phyloP scores from a whole-genome alignment of 2,329 filamentous ascomycete genomes.

The Cladosporium halotolerans region DNA sequence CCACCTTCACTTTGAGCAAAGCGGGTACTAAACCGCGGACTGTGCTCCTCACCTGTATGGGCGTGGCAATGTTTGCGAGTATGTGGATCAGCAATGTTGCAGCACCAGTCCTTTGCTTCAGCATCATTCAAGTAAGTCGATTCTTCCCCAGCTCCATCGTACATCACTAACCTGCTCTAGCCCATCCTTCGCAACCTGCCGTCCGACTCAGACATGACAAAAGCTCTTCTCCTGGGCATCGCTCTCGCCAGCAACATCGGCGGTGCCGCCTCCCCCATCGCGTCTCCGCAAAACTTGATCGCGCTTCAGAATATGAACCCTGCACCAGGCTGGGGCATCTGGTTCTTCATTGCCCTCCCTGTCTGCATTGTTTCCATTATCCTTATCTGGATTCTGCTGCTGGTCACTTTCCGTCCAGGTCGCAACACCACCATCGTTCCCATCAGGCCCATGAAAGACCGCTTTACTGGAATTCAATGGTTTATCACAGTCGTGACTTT shows the following conservation, averaged over 20 bases:
- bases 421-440: constrained; percentile 83
- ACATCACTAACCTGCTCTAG: constrained; percentile 35
- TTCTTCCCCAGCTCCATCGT: background rate
- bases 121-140: constrained; percentile 75
- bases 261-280: constrained; percentile 92
- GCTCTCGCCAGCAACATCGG: constrained; percentile 93
- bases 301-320: constrained; percentile 94
- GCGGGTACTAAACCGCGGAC: constrained; percentile 84
- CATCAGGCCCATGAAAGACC: constrained; percentile 82
- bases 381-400: constrained; percentile 80
- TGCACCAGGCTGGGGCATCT: constrained; percentile 83
- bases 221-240: constrained; percentile 90
- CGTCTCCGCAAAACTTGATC: constrained; percentile 95
- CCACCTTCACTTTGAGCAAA: constrained; percentile 92
- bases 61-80: constrained; percentile 92
- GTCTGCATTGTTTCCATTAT: constrained; percentile 85
- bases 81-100: constrained; percentile 99
- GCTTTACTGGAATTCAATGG: constrained; percentile 82
- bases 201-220: constrained; percentile 84
- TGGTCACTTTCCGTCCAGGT: constrained; percentile 78
- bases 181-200: constrained; percentile 92
- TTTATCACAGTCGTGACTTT: constrained; percentile 84
- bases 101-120: constrained; percentile 92
- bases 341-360: constrained; percentile 94
- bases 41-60: constrained; percentile 96